phyloP scores from a whole-genome alignment of 2,329 filamentous ascomycete genomes.

The Leptographium lundbergii region DNA sequence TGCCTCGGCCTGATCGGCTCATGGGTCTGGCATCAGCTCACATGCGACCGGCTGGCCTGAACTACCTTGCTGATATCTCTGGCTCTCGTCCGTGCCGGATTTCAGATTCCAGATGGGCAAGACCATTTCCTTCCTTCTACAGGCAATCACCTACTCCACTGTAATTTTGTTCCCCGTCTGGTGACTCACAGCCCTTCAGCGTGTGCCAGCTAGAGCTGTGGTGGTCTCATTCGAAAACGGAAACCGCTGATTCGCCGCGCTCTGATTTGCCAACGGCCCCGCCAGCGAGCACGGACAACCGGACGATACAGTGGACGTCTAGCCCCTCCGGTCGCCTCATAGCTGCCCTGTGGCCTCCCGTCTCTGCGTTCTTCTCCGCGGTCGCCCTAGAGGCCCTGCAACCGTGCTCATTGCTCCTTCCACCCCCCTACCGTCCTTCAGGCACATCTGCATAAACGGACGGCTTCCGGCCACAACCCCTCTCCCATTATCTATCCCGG shows the following conservation, averaged over 20 bases:
- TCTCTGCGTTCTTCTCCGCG: neutral
- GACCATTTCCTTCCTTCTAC: neutral
- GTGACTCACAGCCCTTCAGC: neutral
- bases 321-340: neutral
- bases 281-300: constrained; percentile 1
- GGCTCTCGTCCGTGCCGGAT: neutral
- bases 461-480: neutral
- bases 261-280: neutral
- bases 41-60: neutral
- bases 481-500: neutral
- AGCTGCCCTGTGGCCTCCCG: neutral
- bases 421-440: neutral
- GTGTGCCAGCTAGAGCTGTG: neutral
- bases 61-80: neutral
- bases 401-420: neutral
- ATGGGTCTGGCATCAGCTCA: neutral
- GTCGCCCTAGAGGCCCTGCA: neutral
- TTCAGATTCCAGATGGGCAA: neutral
- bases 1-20: neutral
- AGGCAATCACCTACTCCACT: neutral
- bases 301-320: neutral
- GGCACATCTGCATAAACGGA: neutral
- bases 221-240: neutral
- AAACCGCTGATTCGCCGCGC: neutral
- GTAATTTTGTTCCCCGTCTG: neutral